phyloP scores from a whole-genome alignment of 2,329 filamentous ascomycete species.

The Boeremia lycopersici region DNA sequence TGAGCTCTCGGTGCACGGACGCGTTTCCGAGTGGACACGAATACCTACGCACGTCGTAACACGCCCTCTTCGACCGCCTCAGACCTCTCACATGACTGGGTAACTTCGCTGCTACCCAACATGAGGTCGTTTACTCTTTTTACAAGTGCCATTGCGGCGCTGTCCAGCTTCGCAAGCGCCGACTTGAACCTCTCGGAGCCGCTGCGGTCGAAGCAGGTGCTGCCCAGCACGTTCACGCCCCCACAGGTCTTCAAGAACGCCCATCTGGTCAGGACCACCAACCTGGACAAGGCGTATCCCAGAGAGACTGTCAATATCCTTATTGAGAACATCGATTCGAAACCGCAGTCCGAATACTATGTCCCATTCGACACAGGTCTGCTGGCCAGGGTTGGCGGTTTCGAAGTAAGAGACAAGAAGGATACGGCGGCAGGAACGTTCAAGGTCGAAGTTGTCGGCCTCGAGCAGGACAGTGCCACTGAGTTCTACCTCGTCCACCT shows the following conservation, averaged over 20 bases:
- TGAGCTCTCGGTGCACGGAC: slow-evolving; percentile 18
- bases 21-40: slow-evolving; percentile 29
- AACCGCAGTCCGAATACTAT: slow-evolving; percentile 88
- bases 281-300: slow-evolving; percentile 89
- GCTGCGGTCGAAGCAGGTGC: slow-evolving; percentile 57
- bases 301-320: slow-evolving; percentile 93
- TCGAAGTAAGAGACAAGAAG: slow-evolving; percentile 95
- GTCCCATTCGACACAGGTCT: slow-evolving; percentile 80
- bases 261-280: slow-evolving; percentile 88
- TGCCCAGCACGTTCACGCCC: slow-evolving; percentile 70
- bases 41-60: not conserved
- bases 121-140: slow-evolving; percentile 50
- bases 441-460: slow-evolving; percentile 68
- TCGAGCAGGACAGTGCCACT: slow-evolving; percentile 53
- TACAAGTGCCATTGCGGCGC: slow-evolving; percentile 57
- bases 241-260: slow-evolving; percentile 91
- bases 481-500: slow-evolving; percentile 86
- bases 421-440: slow-evolving; percentile 71
- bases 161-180: slow-evolving; percentile 65
- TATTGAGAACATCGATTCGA: slow-evolving; percentile 81
- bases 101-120: slow-evolving; percentile 37
- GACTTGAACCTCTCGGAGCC: slow-evolving; percentile 66
- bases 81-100: slow-evolving; percentile 42
- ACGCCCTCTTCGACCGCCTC: slow-evolving; percentile 15
- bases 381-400: slow-evolving; percentile 77